Evolutionary conservation across 2,329 filamentous ascomycete genomes (phyloP), one percentile per base, ranked within the genome.

Genomic region (Monilinia fructigena): DNA sequence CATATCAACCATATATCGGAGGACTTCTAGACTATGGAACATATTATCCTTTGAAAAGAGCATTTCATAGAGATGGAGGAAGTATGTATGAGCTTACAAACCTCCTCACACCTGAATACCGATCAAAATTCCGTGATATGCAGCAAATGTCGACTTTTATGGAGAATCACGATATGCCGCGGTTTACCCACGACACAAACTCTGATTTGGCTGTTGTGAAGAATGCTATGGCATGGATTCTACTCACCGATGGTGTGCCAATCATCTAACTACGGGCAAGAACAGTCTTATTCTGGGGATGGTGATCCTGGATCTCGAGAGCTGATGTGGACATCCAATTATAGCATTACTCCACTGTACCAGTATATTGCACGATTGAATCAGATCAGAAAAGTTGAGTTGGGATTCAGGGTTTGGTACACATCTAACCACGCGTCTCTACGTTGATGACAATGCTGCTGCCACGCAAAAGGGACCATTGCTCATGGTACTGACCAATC

Each of bases 1-100:
- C 79, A 20, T 87, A 85, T 73, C 80, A 83, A 52, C 76, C 78
- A 63, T 74, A 80, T 65, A 80, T 87, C 78, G 79, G 80, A 18
- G 85, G 84, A 18, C 76, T 88, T 55, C 76, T 88, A 67, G 86
- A 89, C 77, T 89, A 87, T 70, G 79, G 83, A 0, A 75, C 78
- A 68, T 83, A 79, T 55, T 68, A 69, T 48, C 66, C 68, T 23
- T n/a, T 68, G 14, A 62, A 68, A 16, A 65, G 66, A 45, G 67
- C 67, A 6, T 67, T 67, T 40, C 45, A 68, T 26, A 50, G 55
- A 42, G 52, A 45, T 45, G 52, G 58, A n/a, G 64, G 58, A 58
- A 63, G 66, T 28, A 76, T 76, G 55, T 76, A 76, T 56, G 73
- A 69, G 70, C 72, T n/a, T 69, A 70, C 1, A 75, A 79, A 54